Conservation (phyloP, 495 filamentous ascomycete genomes). For the Penicillium taxi region DNA sequence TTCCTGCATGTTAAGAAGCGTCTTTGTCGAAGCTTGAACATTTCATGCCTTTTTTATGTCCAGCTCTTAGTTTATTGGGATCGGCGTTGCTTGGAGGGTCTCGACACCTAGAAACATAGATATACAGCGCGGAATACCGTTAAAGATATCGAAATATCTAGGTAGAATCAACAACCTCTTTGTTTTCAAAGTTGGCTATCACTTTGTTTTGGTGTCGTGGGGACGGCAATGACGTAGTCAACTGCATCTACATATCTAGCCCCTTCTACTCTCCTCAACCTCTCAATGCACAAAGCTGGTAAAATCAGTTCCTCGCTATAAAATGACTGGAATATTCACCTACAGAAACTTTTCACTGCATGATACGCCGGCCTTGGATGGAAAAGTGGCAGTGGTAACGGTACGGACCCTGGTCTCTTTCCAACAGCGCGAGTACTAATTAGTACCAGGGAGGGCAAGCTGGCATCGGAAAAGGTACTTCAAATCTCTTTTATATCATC, state of each 20-base stretch:
- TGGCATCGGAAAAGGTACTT: slow-evolving; percentile 30
- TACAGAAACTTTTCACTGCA: slow-evolving; percentile 18
- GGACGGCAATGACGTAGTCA: slow-evolving; percentile 9
- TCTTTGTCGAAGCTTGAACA: slow-evolving; percentile 20
- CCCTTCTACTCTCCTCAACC: no score
- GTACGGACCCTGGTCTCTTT: slow-evolving; percentile 2
- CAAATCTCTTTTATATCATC: neutral
- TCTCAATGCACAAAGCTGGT: no score
- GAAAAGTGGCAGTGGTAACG: slow-evolving; percentile 34
- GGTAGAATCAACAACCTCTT: no score
- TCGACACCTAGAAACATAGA: slow-evolving; percentile 13
- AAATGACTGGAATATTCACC: slow-evolving; percentile 18
- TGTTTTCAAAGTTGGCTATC: no score
- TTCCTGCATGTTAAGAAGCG: slow-evolving; percentile 8
- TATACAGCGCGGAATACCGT: slow-evolving; percentile 15
- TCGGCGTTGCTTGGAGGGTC: slow-evolving; percentile 15
- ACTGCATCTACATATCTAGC: no score
- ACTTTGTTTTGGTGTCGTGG: no score
- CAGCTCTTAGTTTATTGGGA: slow-evolving; percentile 7
- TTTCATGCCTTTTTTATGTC: slow-evolving; percentile 11
- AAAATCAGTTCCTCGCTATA: neutral
- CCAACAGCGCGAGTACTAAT: no score
- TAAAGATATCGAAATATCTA: no score
- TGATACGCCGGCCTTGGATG: slow-evolving; percentile 23
- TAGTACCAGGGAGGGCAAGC: slow-evolving; percentile 32